Evolutionary conservation across 2,329 filamentous ascomycete species (phyloP), one percentile per base, ranked within the genome.

Genomic region (Colletotrichum karsti): DNA sequence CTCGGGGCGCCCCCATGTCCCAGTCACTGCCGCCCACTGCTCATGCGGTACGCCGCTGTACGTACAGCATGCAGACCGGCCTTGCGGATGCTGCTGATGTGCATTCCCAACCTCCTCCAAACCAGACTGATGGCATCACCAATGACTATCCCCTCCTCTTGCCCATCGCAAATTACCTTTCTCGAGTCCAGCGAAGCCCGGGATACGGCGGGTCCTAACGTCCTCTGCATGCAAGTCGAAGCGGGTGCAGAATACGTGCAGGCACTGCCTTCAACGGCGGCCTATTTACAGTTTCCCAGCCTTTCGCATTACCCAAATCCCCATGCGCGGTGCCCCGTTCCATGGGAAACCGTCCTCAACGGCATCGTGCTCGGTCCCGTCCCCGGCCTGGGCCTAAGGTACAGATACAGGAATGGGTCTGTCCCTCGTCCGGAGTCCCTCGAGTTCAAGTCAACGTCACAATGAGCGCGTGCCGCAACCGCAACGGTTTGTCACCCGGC

Each of bases 51-150:
- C 42, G 20, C 18, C 18, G 48, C 20, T 28, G 22, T 51, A 51
- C 46, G 37, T 48, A 54, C 44, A 58, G 60, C 20, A 44, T 53
- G 60, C 64, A 58, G 51, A 28, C 46, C 46, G 26, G 46, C 46
- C 46, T 28, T 50, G 46, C 28, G 46, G 28, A 28, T 30, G 24
- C 26, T 35, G 63, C 44, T 50, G 53, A 64, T 58, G 46, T 64
- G 59, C 59, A 53, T 41, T 41, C 37, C 64, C 64, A 56, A 42
- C 64, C 53, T 57, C 64, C 46, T 51, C 26, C 18, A 53, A 64
- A 57, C 53, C 51, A 37, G 46, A 18, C 44, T 54, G 13, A 64
- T 67, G 53, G 64, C 64, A 67, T 67, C 60, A 64, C 64, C 60
- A 53, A 67, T 67, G 51, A 64, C 64, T 53, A 53, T 53, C 20